Evolutionary conservation across 1,284 basidiomycete species (phyloP).

Genomic region (Pyrrhoderma lamaoense): DNA sequence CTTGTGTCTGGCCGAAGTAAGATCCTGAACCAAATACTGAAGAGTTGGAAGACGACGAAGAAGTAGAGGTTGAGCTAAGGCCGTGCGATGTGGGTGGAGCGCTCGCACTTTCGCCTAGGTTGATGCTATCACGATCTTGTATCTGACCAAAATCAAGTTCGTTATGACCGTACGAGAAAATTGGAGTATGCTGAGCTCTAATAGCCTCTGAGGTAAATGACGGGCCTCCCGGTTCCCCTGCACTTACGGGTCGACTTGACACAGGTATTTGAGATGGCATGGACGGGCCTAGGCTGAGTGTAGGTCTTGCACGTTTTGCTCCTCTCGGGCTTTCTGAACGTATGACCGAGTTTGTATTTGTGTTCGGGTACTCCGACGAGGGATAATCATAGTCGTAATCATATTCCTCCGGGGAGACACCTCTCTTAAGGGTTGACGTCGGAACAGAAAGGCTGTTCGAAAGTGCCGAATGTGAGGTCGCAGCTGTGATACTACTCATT

Average conservation of each 20-base stretch:
- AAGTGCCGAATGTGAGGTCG: conserved; percentile 39
- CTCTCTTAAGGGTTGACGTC: conserved; percentile 44
- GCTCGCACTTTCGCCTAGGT: neutral
- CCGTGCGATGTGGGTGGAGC: conserved; percentile 8
- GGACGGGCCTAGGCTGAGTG: neutral
- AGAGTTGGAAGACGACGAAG: neutral
- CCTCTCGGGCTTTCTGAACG: conserved; percentile 9
- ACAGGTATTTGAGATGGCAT: no score
- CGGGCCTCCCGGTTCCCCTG: neutral
- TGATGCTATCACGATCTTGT: no score
- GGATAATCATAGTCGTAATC: conserved; percentile 24
- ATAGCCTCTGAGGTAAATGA: neutral
- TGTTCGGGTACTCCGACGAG: conserved; percentile 1
- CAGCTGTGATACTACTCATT: conserved; percentile 39
- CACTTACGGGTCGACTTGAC: conserved; percentile 2
- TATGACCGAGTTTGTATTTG: conserved; percentile 6
- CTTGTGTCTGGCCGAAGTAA: conserved; percentile 1
- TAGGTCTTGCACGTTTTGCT: neutral
- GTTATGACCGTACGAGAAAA: conserved; percentile 8
- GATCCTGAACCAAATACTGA: conserved; percentile 3
- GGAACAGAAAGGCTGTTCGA: conserved; percentile 21
- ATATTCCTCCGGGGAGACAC: conserved; percentile 32
- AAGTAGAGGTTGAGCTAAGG: neutral
- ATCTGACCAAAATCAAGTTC: neutral
- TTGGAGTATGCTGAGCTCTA: conserved; percentile 10